phyloP scores from a whole-genome alignment of 352 stramenopile genomes.

The Phytophthora boehmeriae region DNA sequence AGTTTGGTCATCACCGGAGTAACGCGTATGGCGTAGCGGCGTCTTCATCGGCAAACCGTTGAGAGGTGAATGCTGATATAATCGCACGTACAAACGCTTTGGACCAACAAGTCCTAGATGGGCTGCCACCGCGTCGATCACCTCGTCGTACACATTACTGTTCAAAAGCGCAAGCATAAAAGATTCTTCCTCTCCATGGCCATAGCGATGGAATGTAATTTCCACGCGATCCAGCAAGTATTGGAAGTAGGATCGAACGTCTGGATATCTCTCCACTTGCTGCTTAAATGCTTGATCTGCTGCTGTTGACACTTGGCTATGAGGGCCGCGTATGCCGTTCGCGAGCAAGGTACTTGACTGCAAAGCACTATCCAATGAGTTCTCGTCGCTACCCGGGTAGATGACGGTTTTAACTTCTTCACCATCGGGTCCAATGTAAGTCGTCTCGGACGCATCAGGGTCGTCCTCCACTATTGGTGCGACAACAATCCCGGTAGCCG shows the following conservation, averaged over 20 bases:
- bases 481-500: slow-evolving; percentile 22
- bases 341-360: slow-evolving; percentile 16
- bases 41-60: slow-evolving; percentile 67
- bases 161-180: slow-evolving; percentile 62
- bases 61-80: slow-evolving; percentile 84
- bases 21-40: slow-evolving; percentile 71
- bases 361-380: slow-evolving; percentile 9
- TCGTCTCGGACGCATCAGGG: slow-evolving; percentile 23
- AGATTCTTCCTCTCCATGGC: slow-evolving; percentile 48
- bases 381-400: slow-evolving; percentile 23
- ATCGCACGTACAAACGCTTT: slow-evolving; percentile 64
- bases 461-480: slow-evolving; percentile 28
- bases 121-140: slow-evolving; percentile 62
- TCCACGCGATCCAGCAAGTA: slow-evolving; percentile 86
- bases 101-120: slow-evolving; percentile 47
- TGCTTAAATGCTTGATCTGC: slow-evolving; percentile 10
- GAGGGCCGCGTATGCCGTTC: slow-evolving; percentile 17
- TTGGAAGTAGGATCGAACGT: slow-evolving; percentile 80
- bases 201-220: slow-evolving; percentile 67
- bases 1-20: slow-evolving; percentile 57
- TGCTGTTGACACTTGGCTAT: slow-evolving; percentile 23
- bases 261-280: slow-evolving; percentile 55
- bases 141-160: slow-evolving; percentile 77
- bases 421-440: slow-evolving; percentile 32
- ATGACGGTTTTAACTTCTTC: slow-evolving; percentile 31